A percentile compares a stretch with the other conserved stretches of the same genome.
Conservation (phyloP, 495 filamentous ascomycete species). For the Aspergillus olivimuriae region DNA sequence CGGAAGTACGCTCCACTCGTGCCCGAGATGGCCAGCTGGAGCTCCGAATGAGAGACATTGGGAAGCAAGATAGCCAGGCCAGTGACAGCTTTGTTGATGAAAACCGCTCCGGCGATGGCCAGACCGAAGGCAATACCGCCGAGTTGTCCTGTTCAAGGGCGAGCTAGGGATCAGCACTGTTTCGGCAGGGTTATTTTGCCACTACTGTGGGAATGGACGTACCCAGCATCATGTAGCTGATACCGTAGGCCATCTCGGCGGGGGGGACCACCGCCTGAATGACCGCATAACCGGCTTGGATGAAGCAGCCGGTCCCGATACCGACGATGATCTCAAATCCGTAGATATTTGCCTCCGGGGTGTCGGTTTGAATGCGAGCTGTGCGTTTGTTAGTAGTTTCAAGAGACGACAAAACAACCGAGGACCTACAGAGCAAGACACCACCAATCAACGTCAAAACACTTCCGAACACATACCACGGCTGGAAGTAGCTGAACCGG, state of each 20-base stretch:
- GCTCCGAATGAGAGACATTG: not conserved
- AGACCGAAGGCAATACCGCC: constrained; percentile 45
- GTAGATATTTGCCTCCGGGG: constrained; percentile 39
- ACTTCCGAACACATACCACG: constrained; percentile 40
- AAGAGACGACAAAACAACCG: not conserved
- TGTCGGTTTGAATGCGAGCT: constrained; percentile 17
- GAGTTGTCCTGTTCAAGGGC: constrained; percentile 33
- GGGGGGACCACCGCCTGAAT: constrained; percentile 41
- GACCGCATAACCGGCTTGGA: constrained; percentile 47
- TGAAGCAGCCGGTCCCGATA: constrained; percentile 43
- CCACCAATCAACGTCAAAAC: constrained; percentile 4
- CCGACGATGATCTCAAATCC: constrained; percentile 47
- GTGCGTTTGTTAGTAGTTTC: not conserved
- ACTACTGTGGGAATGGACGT: not conserved
- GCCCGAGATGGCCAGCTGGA: not conserved
- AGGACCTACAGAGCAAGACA: constrained; percentile 11
- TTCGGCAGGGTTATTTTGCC: too few species aligned
- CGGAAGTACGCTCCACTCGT: not conserved
- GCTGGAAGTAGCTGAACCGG: constrained; percentile 46
- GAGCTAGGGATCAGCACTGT: not conserved
- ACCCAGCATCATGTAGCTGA: constrained; percentile 37
- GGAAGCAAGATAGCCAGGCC: constrained; percentile 1
- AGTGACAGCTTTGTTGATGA: constrained; percentile 40
- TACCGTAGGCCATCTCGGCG: constrained; percentile 27
- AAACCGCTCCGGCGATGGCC: constrained; percentile 48